Base-by-base conservation (phyloP, 2,329 filamentous ascomycete genomes). In the Sporothrix inflata region DNA sequence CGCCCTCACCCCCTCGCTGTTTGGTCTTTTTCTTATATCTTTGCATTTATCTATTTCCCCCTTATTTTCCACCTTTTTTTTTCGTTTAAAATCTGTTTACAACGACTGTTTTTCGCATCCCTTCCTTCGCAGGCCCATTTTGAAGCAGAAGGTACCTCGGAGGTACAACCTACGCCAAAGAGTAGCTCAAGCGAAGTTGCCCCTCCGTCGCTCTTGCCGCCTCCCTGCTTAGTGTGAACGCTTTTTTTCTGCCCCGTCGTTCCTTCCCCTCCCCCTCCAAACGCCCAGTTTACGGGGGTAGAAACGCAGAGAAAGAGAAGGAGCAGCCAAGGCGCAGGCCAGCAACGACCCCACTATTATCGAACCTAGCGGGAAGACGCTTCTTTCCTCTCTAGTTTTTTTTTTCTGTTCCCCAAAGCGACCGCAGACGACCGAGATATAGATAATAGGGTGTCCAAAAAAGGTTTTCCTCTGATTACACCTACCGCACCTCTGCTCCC, bases 401-500 rank as follows among this genome's bases (percentile, higher is more conserved):
- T 70, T 45, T 19, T 27, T 9, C 27, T 40, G 34, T 19, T 40
- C 21, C 38, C 53, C 38, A 60, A 21, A 69, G n/a, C 38, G 27
- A 55, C 49, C 49, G 66, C 66, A 69, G 67, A 38, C 51, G 67
- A 47, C 51, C 7, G 21, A 69, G 47, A 69, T 57, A 19, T 45
- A 69, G 38, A 69, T 69, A 69, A 68, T 69, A 69, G 51, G 21
- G 51, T 47, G 67, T 34, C 67, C 45, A 45, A 69, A 69, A 69
- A 69, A 69, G 16, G 49, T 45, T 69, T 69, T 60, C 67, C 21
- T 69, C 51, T 55, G 34, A 42, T 19, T 55, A 42, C 34, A 55
- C 45, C 63, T 49, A 69, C 47, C n/a, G 34, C 34, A 55, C 49
- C 49, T 57, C 49, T 42, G 11, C n/a, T 65, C 38, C 45, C 21